Percentiles rank a stretch among this genome's conserved stretches.
Evolutionary conservation across 2,329 filamentous ascomycete genomes (phyloP).

Genomic region (Neofusicoccum sp.): DNA sequence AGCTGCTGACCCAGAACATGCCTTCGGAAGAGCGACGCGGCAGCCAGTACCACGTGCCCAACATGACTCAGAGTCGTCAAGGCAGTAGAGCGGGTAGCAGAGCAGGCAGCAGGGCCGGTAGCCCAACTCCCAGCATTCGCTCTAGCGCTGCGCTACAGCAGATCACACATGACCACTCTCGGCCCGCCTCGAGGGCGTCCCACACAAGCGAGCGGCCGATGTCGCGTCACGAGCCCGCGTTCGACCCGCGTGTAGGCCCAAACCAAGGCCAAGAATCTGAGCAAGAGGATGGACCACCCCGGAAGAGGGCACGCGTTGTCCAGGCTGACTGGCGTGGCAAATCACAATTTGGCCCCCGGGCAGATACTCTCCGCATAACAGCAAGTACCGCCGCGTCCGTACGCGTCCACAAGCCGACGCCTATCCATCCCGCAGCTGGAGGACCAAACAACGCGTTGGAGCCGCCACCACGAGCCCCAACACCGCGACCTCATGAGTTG

Average conservation of each 20-base stretch:
- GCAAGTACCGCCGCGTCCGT: conserved; percentile 88
- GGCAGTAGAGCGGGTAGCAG: conserved; percentile 39
- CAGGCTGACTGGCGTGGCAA: conserved; percentile 71
- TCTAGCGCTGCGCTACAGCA: conserved; percentile 34
- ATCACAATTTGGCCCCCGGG: conserved; percentile 67
- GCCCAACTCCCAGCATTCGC: conserved; percentile 43
- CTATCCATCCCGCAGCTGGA: conserved; percentile 49
- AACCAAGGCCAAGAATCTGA: conserved; percentile 23
- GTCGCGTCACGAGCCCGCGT: neutral
- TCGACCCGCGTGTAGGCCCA: conserved; percentile 21
- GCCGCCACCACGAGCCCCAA: conserved; percentile 72
- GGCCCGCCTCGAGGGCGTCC: conserved; percentile 40
- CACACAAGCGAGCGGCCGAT: conserved; percentile 30
- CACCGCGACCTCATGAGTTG: conserved; percentile 63
- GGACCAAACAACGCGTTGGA: conserved; percentile 57
- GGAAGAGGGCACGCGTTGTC: conserved; percentile 78
- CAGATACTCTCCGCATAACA: conserved; percentile 81
- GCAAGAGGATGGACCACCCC: conserved; percentile 56
- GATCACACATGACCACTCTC: conserved; percentile 30
- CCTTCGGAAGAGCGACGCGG: conserved; percentile 26
- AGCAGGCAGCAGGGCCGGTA: conserved; percentile 40
- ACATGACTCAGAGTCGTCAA: conserved; percentile 29
- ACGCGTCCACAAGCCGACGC: conserved; percentile 75
- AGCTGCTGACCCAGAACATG: conserved; percentile 36
- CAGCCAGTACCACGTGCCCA: conserved; percentile 26